A percentile compares a stretch with the other conserved stretches of the same genome.
Evolutionary conservation across 2,329 filamentous ascomycete species (phyloP).

Genomic region (Sclerotinia sclerotiorum): DNA sequence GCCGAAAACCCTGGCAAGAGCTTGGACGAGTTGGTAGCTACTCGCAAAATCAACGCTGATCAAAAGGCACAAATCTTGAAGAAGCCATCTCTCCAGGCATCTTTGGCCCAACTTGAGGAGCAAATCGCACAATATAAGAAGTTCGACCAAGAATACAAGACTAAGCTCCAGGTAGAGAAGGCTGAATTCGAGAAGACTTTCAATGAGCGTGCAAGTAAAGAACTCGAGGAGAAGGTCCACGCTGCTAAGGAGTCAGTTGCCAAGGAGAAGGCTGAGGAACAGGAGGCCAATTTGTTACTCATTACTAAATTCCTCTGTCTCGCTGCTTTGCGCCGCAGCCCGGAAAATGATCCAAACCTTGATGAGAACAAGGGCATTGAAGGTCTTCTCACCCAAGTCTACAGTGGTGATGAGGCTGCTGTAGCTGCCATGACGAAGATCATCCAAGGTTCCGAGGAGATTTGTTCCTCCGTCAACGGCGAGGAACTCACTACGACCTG

Average conservation of each 20-base stretch:
- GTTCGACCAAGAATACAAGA: constrained; percentile 69
- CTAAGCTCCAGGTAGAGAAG: constrained; percentile 58
- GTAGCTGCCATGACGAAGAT: constrained; percentile 76
- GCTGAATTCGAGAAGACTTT: constrained; percentile 59
- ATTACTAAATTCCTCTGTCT: constrained; percentile 79
- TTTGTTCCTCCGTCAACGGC: constrained; percentile 63
- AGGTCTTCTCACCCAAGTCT: constrained; percentile 74
- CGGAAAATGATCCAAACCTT: constrained; percentile 58
- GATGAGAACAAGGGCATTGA: constrained; percentile 82
- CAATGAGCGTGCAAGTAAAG: constrained; percentile 49
- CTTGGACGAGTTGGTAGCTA: constrained; percentile 69
- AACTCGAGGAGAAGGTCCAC: constrained; percentile 50
- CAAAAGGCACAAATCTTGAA: constrained; percentile 76
- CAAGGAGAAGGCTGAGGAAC: constrained; percentile 52
- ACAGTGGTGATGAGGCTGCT: constrained; percentile 73
- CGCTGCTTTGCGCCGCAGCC: constrained; percentile 71
- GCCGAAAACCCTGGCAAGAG: constrained; percentile 67
- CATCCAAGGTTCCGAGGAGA: constrained; percentile 69
- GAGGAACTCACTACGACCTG: constrained; percentile 69
- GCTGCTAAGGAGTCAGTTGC: constrained; percentile 46
- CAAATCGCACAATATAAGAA: constrained; percentile 74
- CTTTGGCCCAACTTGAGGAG: constrained; percentile 70
- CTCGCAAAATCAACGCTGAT: constrained; percentile 75
- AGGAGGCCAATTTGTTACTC: constrained; percentile 65
- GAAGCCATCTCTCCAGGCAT: constrained; percentile 69